Base-by-base conservation (phyloP, 169 alveolate species). In the Plasmodium chabaudi region DNA sequence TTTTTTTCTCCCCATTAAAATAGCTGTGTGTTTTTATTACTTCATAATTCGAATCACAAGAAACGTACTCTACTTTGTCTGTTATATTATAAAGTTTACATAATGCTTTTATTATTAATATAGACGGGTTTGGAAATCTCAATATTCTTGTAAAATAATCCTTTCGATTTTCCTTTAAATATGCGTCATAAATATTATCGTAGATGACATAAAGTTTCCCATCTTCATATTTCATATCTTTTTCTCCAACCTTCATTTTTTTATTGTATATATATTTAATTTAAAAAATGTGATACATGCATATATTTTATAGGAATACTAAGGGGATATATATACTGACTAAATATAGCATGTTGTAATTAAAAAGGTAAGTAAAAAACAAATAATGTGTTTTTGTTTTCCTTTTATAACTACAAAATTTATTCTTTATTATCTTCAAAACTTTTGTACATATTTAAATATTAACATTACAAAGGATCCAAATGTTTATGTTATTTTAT, bases 121-220 rank as follows among this genome's bases (percentile, higher is more conserved):
- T 82, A 34, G 19, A 13, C 19, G 90, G 90, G 55, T 82, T 55
- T 21, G 74, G 71, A 60, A 67, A 82, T 53, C 82, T 67, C n/a
- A 82, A 25, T 34, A 67, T 82, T 82, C 68, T 82, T 25, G 46
- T 34, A 47, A 53, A 82, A 51, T 65, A 47, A 67, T 82, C 67
- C 27, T 53, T 82, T 60, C 34, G 53, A 21, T 82, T 55, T 53
- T 82, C 90, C 71, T 82, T 82, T 61, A 19, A 46, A 56, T 82
- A 71, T 17, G 67, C 65, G 60, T 82, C 75, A 82, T 82, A 82
- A 23, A 82, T 82, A 46, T 82, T 72, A 47, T 82, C 90, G 53
- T 82, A 82, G 12, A 82, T 25, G 13, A 82, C 82, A 82, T 67
- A 67, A 27, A 82, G 67, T 67, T 67, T 82, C 34, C 72, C 82